Conservation (phyloP, 306 rosid species). For the Gastrolobium villosum region DNA sequence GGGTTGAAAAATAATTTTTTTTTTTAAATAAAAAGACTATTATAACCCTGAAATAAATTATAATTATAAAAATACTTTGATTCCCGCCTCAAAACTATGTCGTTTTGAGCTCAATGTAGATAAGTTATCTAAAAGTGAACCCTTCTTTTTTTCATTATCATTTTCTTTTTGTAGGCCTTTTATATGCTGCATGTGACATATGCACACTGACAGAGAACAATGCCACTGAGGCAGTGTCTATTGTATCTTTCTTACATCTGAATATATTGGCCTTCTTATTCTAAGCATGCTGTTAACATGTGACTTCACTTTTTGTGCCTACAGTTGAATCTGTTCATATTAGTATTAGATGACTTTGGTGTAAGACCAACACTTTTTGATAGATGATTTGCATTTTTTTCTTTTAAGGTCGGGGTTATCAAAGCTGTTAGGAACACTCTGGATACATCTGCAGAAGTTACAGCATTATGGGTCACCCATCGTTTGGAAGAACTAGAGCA, state of each 20-base stretch:
- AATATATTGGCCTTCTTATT: not conserved
- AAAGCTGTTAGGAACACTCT: constrained; percentile 74
- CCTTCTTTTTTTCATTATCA: not conserved
- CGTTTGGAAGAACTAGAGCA: constrained; percentile 86
- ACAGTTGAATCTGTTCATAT: not conserved
- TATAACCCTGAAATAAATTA: too few relatives aligned
- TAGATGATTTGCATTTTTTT: constrained; percentile 30
- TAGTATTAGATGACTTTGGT: not conserved
- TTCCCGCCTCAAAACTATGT: too few relatives aligned
- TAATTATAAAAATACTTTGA: too few relatives aligned
- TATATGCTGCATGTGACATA: constrained; percentile 19
- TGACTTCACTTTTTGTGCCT: not conserved
- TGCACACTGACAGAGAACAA: constrained; percentile 18
- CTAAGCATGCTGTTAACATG: constrained; percentile 7
- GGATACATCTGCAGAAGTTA: constrained; percentile 72
- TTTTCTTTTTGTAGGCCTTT: constrained; percentile 28
- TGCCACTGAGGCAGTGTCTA: constrained; percentile 9
- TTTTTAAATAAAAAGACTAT: too few relatives aligned
- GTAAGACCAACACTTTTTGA: constrained; percentile 35
- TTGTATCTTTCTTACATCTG: constrained; percentile 23
- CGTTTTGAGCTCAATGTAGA: too few relatives aligned
- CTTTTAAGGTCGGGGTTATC: constrained; percentile 74
- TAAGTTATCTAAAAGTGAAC: too few relatives aligned
- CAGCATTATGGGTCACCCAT: constrained; percentile 92
- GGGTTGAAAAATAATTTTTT: too few relatives aligned